phyloP scores from a whole-genome alignment of 2,329 filamentous ascomycete genomes.

The Ilyonectria sp. region DNA sequence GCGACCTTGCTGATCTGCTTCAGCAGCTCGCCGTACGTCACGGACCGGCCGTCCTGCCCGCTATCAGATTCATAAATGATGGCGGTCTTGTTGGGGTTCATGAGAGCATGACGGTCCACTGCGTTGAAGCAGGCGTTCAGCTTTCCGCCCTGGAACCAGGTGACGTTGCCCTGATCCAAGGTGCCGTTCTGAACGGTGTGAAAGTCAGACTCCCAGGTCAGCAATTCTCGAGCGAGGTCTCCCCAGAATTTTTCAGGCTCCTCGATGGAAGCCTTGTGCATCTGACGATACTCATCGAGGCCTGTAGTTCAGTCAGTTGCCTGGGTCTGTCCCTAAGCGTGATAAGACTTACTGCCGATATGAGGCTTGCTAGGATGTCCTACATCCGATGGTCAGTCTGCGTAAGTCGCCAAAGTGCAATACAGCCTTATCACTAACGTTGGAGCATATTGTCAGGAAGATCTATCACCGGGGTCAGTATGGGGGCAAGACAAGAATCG shows the following conservation, averaged over 20 bases:
- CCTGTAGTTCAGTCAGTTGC: slow-evolving; percentile 55
- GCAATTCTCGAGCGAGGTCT: slow-evolving; percentile 85
- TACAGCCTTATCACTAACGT: no score
- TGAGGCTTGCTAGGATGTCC: slow-evolving; percentile 81
- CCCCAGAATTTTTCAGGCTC: slow-evolving; percentile 94
- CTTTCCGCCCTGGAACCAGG: slow-evolving; percentile 95
- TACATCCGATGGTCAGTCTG: slow-evolving; percentile 48
- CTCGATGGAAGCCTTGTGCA: slow-evolving; percentile 89
- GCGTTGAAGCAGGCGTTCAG: slow-evolving; percentile 98
- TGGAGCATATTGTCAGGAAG: no score
- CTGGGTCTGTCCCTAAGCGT: neutral
- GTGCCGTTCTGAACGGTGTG: slow-evolving; percentile 87
- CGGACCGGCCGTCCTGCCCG: slow-evolving; percentile 83
- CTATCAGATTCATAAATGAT: slow-evolving; percentile 99
- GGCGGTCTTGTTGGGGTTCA: slow-evolving; percentile 91
- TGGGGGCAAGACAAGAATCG: no score
- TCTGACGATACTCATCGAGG: slow-evolving; percentile 76
- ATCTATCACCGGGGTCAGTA: no score
- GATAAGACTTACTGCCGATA: slow-evolving; percentile 66
- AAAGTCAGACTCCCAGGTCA: slow-evolving; percentile 94
- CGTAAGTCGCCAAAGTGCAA: no score
- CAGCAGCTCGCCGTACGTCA: slow-evolving; percentile 94
- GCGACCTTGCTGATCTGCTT: slow-evolving; percentile 91
- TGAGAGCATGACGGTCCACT: slow-evolving; percentile 95
- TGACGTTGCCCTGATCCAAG: slow-evolving; percentile 84